phyloP scores from a whole-genome alignment of 1,284 basidiomycete species.

The Bondarzewia mesenterica region DNA sequence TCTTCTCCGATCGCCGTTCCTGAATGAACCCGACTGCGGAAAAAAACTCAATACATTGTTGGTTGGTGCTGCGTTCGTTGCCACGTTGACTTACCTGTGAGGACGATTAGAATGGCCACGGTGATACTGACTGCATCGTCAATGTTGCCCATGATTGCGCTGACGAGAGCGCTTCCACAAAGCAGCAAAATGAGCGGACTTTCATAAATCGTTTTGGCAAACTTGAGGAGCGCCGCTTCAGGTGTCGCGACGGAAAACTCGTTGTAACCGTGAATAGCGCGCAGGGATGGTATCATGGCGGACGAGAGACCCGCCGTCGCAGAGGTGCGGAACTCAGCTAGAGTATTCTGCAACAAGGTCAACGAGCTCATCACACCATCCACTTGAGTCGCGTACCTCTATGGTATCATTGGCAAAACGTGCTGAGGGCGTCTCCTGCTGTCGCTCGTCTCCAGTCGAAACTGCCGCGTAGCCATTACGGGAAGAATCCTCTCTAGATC shows the following conservation, averaged over 20 bases:
- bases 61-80: not conserved
- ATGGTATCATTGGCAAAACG: slow-evolving; percentile 20
- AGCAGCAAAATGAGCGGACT: slow-evolving; percentile 87
- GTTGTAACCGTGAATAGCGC: slow-evolving; percentile 77
- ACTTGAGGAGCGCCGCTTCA: slow-evolving; percentile 80
- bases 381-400: slow-evolving; percentile 33
- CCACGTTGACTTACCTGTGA: slow-evolving; percentile 60
- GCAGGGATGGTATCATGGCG: slow-evolving; percentile 58
- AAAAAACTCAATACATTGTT: no score
- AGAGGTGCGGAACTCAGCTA: slow-evolving; percentile 61
- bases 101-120: slow-evolving; percentile 87
- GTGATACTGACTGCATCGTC: slow-evolving; percentile 94
- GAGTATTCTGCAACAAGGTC: slow-evolving; percentile 43
- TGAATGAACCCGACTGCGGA: slow-evolving; percentile 87
- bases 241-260: slow-evolving; percentile 87
- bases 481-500: slow-evolving; percentile 8
- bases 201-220: slow-evolving; percentile 90
- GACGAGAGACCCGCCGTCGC: slow-evolving; percentile 54
- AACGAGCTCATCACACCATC: not conserved
- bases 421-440: slow-evolving; percentile 28
- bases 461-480: slow-evolving; percentile 23
- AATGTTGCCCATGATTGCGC: slow-evolving; percentile 85
- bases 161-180: slow-evolving; percentile 82
- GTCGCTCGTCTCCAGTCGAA: slow-evolving; percentile 15
- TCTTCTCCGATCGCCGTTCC: slow-evolving; percentile 92